Base-by-base conservation (phyloP, 192 early-diverging fungal genomes). In the Coemansia sp. region DNA sequence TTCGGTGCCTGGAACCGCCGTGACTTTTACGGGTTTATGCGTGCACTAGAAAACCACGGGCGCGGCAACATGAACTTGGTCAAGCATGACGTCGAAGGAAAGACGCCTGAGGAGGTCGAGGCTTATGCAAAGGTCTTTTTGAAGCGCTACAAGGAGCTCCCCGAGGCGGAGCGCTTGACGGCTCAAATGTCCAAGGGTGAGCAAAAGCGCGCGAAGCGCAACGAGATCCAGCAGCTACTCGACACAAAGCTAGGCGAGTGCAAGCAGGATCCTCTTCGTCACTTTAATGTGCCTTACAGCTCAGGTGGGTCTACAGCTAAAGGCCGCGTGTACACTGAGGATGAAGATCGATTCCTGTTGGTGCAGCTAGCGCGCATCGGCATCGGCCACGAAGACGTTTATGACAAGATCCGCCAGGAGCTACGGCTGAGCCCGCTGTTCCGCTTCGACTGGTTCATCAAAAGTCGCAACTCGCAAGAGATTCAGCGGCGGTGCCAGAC, bases 401-500 rank as follows among this genome's bases (percentile, higher is more conserved):
- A 96, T 71, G 97, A 99, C 37, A 88, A 86, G 57, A 95, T 99
- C 69, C 84, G 94, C 24, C 86, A 89, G 51, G 95, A 97, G 62
- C 85, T 97, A 26, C 90, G 88, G 34, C 79, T 86, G 64, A 88
- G 88, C 21, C 87, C 91, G 3, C 56, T 95, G 36, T 97, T 99
- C 85, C 80, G 92, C 36, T 99, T 99, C 72, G 93, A 99, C 69
- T 99, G 95, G 95, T 99, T 95, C 81, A 87, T 99, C 65, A 97
- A 97, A 77, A 95, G 93, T 38, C 85, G 97, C 36, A 96, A 94
- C 31, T 76, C 94, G 3, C 80, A 88, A 55, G 95, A 97, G 71
- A 85, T 97, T 55, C 83, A 86, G 50, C 80, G 93, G 24, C 87
- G 95, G 13, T 95, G 94, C 72, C 88, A 90, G 43, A 94, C 93